phyloP scores from a whole-genome alignment of 2,329 filamentous ascomycete species.

The Whalleya microplaca region DNA sequence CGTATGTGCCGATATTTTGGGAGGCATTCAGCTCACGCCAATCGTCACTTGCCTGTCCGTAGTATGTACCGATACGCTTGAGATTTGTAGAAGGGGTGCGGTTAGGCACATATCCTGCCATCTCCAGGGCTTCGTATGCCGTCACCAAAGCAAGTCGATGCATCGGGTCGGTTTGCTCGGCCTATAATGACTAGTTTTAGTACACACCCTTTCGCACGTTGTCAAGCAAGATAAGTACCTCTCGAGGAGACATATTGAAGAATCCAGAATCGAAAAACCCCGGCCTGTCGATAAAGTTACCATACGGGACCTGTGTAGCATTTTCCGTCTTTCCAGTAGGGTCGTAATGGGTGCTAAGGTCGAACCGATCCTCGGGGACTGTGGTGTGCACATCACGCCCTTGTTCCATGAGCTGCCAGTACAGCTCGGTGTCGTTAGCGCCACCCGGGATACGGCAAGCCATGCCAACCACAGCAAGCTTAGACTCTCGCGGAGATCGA shows the following conservation, averaged over 20 bases:
- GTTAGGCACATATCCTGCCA: conserved; percentile 48
- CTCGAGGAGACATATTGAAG: conserved; percentile 31
- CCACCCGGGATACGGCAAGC: conserved; percentile 65
- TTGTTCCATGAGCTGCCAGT: conserved; percentile 66
- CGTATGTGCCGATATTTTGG: conserved; percentile 56
- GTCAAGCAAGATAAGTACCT: not conserved
- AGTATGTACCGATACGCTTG: conserved; percentile 28
- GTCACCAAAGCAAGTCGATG: conserved; percentile 66
- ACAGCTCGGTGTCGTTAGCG: conserved; percentile 59
- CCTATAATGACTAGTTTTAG: not conserved
- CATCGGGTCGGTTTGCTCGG: conserved; percentile 60
- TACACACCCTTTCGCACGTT: too few relatives aligned
- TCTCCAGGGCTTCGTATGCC: conserved; percentile 70
- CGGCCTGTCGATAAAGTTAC: conserved; percentile 26
- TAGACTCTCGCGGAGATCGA: conserved; percentile 45
- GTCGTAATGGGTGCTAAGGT: conserved; percentile 49
- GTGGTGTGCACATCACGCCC: conserved; percentile 63
- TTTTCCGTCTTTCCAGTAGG: conserved; percentile 65
- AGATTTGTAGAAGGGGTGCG: conserved; percentile 20
- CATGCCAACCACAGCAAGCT: conserved; percentile 69
- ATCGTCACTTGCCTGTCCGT: conserved; percentile 27
- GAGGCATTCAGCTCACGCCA: conserved; percentile 67
- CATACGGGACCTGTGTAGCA: conserved; percentile 43
- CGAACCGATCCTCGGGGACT: conserved; percentile 54
- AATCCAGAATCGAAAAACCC: conserved; percentile 28